Conservation (phyloP, 441 rosid genomes). For the Capsella rubella region DNA sequence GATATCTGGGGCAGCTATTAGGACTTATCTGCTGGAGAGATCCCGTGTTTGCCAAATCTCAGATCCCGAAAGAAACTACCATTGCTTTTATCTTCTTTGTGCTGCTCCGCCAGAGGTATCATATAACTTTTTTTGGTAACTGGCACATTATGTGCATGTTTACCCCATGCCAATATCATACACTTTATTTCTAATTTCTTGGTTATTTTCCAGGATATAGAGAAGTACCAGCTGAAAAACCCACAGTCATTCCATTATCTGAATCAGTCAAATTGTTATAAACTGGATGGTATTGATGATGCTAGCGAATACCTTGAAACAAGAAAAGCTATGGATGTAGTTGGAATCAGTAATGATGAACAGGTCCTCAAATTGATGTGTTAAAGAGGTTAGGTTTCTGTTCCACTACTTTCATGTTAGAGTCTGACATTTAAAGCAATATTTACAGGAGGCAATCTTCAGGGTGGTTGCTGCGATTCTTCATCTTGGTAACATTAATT, state of each 20-base stretch:
- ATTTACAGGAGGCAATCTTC: slow-evolving; percentile 74
- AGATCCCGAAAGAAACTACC: slow-evolving; percentile 78
- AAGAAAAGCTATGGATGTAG: slow-evolving; percentile 77
- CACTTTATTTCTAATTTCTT: slow-evolving; percentile 4
- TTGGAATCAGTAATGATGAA: slow-evolving; percentile 72
- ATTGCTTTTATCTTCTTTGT: slow-evolving; percentile 79
- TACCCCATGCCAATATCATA: slow-evolving; percentile 11
- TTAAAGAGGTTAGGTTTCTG: slow-evolving; percentile 28
- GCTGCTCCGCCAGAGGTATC: slow-evolving; percentile 79
- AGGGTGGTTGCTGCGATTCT: slow-evolving; percentile 80
- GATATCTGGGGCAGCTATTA: slow-evolving; percentile 78
- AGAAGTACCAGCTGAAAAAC: slow-evolving; percentile 60
- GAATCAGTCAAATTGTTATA: slow-evolving; percentile 69
- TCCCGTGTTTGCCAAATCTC: slow-evolving; percentile 84
- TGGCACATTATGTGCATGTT: slow-evolving; percentile 29
- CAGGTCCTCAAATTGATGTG: slow-evolving; percentile 50
- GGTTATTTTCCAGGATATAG: slow-evolving; percentile 55
- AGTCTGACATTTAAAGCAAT: slow-evolving; percentile 42
- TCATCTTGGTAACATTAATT: slow-evolving; percentile 73
- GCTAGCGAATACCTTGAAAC: slow-evolving; percentile 69
- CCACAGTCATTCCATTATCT: slow-evolving; percentile 68
- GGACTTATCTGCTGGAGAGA: slow-evolving; percentile 76
- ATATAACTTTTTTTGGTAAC: neutral
- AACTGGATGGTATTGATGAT: slow-evolving; percentile 70
- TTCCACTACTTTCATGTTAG: slow-evolving; percentile 29